Evolutionary conservation across 1,284 basidiomycete species (phyloP).

Genomic region (Microbotryum silenes-acaulis): DNA sequence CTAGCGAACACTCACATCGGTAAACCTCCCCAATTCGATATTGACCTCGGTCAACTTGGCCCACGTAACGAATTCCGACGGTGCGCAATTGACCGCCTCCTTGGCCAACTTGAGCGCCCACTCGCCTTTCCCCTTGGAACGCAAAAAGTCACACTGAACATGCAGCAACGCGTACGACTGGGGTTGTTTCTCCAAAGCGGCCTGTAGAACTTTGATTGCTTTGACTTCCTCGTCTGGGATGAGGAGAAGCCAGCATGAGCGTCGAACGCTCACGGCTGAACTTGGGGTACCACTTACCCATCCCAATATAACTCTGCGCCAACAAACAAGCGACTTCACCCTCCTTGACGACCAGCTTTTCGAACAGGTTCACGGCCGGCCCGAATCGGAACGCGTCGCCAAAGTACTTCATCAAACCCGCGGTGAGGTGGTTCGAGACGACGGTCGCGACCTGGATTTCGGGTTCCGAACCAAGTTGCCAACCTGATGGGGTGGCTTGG

Average conservation of each 20-base stretch:
- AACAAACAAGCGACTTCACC: conserved; percentile 84
- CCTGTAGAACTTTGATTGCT: conserved; percentile 86
- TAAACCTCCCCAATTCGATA: conserved; percentile 80
- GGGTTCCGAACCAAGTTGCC: conserved; percentile 96
- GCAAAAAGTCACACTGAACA: conserved; percentile 86
- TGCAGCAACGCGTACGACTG: conserved; percentile 91
- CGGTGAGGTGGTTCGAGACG: conserved; percentile 93
- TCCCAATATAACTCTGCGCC: conserved; percentile 86
- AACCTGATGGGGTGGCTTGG: conserved; percentile 52
- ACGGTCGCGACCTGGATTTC: conserved; percentile 97
- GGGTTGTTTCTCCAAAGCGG: conserved; percentile 73
- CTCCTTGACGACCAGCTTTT: conserved; percentile 75
- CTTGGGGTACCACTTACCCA: conserved; percentile 61
- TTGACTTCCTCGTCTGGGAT: conserved; percentile 89
- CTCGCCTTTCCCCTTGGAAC: conserved; percentile 69
- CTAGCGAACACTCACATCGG: conserved; percentile 50
- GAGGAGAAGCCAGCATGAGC: not conserved
- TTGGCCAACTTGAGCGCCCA: conserved; percentile 89
- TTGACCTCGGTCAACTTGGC: conserved; percentile 93
- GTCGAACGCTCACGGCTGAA: not conserved
- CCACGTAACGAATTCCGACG: conserved; percentile 97
- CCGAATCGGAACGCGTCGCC: conserved; percentile 74
- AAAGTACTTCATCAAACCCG: conserved; percentile 94
- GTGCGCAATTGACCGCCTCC: conserved; percentile 92
- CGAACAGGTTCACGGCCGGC: conserved; percentile 87